Percentiles rank a stretch among this genome's conserved stretches.
Evolutionary conservation across 2,329 filamentous ascomycete species (phyloP).

Genomic region (Fusarium bactridioides): DNA sequence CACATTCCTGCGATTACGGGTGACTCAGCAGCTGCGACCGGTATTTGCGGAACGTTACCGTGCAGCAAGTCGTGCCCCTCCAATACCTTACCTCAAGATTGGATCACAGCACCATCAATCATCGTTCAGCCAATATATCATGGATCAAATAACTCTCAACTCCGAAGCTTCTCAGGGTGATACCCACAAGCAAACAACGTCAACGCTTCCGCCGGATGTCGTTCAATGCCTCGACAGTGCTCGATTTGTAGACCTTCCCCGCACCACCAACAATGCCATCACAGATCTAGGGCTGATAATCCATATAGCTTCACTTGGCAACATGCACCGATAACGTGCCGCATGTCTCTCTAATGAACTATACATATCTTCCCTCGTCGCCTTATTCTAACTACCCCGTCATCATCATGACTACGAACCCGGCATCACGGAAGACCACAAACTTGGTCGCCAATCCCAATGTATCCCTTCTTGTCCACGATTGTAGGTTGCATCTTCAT

Average conservation of each 20-base stretch:
- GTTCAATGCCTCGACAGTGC: slow-evolving; percentile 92
- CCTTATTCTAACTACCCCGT: slow-evolving; percentile 75
- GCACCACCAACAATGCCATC: slow-evolving; percentile 14
- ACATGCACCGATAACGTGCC: slow-evolving; percentile 85
- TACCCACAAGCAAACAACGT: slow-evolving; percentile 74
- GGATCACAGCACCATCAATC: slow-evolving; percentile 20
- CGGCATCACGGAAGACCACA: slow-evolving; percentile 78
- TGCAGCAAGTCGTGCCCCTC: slow-evolving; percentile 21
- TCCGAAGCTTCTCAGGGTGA: slow-evolving; percentile 79
- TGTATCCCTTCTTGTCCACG: slow-evolving; percentile 94
- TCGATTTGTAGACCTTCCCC: slow-evolving; percentile 75
- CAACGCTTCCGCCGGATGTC: slow-evolving; percentile 81
- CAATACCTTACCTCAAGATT: background rate
- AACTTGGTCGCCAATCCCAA: slow-evolving; percentile 86
- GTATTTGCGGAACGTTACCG: slow-evolving; percentile 28
- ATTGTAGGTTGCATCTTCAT: slow-evolving; percentile 62
- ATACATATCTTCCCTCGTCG: slow-evolving; percentile 90
- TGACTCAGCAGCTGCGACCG: slow-evolving; percentile 26
- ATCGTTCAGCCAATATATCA: slow-evolving; percentile 37
- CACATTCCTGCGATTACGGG: background rate
- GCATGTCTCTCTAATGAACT: slow-evolving; percentile 98
- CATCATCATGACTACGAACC: slow-evolving; percentile 93
- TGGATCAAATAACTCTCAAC: slow-evolving; percentile 75
- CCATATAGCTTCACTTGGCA: slow-evolving; percentile 84
- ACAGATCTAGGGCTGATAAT: slow-evolving; percentile 5